These are phyloP conservation scores for Exophiala spinifera DNA, from an alignment of 2,329 filamentous ascomycete genomes.

Conservation along the genomic window DNA sequence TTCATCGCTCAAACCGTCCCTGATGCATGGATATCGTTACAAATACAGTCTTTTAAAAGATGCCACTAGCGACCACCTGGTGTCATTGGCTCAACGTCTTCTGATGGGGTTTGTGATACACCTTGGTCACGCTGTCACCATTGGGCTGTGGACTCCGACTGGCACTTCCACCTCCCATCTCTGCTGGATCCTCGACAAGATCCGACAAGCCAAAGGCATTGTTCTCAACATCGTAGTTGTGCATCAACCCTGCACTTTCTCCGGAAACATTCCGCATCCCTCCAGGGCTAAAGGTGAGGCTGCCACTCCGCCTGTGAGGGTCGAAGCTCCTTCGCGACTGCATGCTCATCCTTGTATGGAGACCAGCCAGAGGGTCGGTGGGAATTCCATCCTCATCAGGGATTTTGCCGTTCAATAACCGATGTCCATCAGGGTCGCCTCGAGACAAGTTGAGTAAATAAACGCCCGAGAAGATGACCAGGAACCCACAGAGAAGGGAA, in stretches of 20 bases:
- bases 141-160: slow-evolving; percentile 16
- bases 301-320: slow-evolving; percentile 52
- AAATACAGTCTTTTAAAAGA: slow-evolving; percentile 4
- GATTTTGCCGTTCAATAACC: slow-evolving; percentile 57
- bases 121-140: slow-evolving; percentile 15
- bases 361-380: slow-evolving; percentile 83
- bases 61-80: background rate
- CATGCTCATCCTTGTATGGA: slow-evolving; percentile 91
- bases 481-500: slow-evolving; percentile 86
- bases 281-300: slow-evolving; percentile 45
- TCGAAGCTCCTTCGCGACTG: slow-evolving; percentile 68
- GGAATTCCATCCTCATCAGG: slow-evolving; percentile 72
- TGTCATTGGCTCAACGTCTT: slow-evolving; percentile 25
- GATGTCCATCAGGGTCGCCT: slow-evolving; percentile 77
- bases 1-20: slow-evolving; percentile 25
- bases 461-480: slow-evolving; percentile 91
- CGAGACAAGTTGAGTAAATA: slow-evolving; percentile 96
- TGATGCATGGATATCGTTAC: slow-evolving; percentile 31
- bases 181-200: slow-evolving; percentile 62
- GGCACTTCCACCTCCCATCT: slow-evolving; percentile 5
- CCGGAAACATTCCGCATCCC: slow-evolving; percentile 58
- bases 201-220: slow-evolving; percentile 74
- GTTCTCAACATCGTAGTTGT: slow-evolving; percentile 83
- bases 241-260: slow-evolving; percentile 72
- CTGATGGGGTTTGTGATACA: slow-evolving; percentile 23